Percentiles rank a stretch among this genome's conserved stretches.
phyloP scores from a whole-genome alignment of 2,329 filamentous ascomycete species.

The Sclerotinia nivalis region DNA sequence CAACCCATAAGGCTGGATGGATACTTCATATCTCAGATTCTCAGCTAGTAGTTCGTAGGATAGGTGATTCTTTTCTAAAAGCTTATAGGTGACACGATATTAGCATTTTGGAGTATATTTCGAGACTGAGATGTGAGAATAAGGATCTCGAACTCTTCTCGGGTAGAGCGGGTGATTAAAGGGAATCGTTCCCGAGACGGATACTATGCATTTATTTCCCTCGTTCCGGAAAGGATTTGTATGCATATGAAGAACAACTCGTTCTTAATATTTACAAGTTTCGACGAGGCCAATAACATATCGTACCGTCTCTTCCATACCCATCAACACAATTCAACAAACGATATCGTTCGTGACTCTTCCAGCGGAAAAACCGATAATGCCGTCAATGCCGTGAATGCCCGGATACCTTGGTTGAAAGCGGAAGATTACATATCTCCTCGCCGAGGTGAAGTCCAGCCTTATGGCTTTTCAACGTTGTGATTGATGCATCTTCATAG shows the following conservation, averaged over 20 bases:
- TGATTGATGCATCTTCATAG: not conserved
- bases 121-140: not conserved
- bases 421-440: not conserved
- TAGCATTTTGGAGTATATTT: not conserved
- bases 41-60: not conserved
- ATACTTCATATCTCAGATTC: not conserved
- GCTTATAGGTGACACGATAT: not conserved
- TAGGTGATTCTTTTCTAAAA: not conserved
- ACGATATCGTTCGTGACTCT: not conserved
- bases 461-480: not conserved
- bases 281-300: not conserved
- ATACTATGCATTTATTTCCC: not conserved
- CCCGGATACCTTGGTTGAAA: not conserved
- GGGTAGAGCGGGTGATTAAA: not conserved
- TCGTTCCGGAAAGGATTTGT: not conserved
- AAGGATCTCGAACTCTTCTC: not conserved
- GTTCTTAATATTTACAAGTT: not conserved
- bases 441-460: conserved; percentile 14
- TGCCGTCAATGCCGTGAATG: not conserved
- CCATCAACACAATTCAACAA: not conserved
- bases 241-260: not conserved
- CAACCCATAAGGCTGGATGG: not conserved
- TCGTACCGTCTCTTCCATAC: not conserved
- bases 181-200: not conserved
- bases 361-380: not conserved